Evolutionary conservation across 1,284 basidiomycete species (phyloP).

Genomic region (Xanthoconium separans): DNA sequence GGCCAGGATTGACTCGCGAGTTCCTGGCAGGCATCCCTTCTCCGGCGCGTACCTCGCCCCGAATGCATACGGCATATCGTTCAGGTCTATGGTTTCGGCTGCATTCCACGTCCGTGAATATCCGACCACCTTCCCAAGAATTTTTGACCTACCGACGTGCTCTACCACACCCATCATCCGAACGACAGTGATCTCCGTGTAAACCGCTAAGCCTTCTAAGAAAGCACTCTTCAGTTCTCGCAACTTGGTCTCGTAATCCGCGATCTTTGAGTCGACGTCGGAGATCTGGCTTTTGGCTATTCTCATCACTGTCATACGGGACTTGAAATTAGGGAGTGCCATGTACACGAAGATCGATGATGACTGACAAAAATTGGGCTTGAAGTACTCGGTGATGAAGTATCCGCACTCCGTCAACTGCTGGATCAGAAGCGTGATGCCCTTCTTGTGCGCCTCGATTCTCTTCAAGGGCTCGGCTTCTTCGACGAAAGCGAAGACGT

Average conservation of each 20-base stretch:
- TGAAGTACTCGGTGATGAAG: not conserved
- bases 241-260: not conserved
- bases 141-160: not conserved
- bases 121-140: not conserved
- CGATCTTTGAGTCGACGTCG: not conserved
- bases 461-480: not conserved
- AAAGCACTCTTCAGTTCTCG: not conserved
- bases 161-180: not conserved
- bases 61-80: not conserved
- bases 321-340: not conserved
- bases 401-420: conserved; percentile 5
- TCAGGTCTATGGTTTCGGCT: not conserved
- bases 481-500: not conserved
- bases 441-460: not conserved
- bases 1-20: not conserved
- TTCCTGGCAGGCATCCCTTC: not conserved
- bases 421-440: not conserved
- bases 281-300: not conserved
- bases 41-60: not conserved
- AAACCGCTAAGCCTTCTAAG: not conserved
- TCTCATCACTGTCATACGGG: not conserved
- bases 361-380: not conserved
- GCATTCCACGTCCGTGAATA: not conserved
- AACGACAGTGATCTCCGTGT: not conserved
- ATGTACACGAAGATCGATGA: not conserved